Base-by-base conservation (phyloP, 1,139 yeast species). In the Blastobotrys arbuscula region DNA sequence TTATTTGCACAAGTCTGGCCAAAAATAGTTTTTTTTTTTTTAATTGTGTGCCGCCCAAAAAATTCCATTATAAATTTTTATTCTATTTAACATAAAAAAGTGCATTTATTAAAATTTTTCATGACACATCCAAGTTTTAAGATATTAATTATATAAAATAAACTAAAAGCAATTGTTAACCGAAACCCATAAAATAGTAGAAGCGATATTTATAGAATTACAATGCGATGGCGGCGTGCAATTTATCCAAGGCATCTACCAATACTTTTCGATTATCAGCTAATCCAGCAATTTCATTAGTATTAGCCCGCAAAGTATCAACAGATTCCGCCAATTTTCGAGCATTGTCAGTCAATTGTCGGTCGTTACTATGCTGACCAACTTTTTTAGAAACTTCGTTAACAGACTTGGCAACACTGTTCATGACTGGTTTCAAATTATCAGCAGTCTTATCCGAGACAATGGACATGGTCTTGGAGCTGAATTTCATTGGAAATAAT, bases 401-500 rank as follows among this genome's bases (percentile, higher is more conserved):
- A 24, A 36, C 23, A 19, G 21, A 7, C 8, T 36, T 19, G 6
- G 24, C 8, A 24, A 36, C 24, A 20, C 15, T 20, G 3, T 36
- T 4, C 13, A 36, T 2, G 26, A 36, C 39, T 36, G 39, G 39
- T 19, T 36, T 16, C 26, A 36, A 36, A 19, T 36, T 19, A n/a
- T 21, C 8, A 19, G 26, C 13, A n/a, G 24, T 24, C 10, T 21
- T 2, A 4, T 36, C 16, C 7, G 21, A 6, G 15, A 36, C 39
- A n/a, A 20, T 21, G 9, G 21, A 24, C 39, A 36, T 36, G 3
- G 39, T 21, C 3, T 19, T 2, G 3, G 16, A 20, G 23, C 9
- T 24, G n/a, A 36, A 36, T 2, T 3, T 19, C 39, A 36, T 36
- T 36, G 39, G 39, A 18, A 36, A 36, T 36, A 36, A 19, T 24